Base-by-base conservation (phyloP, 208 protist species). In the Crithidia expoeki region DNA sequence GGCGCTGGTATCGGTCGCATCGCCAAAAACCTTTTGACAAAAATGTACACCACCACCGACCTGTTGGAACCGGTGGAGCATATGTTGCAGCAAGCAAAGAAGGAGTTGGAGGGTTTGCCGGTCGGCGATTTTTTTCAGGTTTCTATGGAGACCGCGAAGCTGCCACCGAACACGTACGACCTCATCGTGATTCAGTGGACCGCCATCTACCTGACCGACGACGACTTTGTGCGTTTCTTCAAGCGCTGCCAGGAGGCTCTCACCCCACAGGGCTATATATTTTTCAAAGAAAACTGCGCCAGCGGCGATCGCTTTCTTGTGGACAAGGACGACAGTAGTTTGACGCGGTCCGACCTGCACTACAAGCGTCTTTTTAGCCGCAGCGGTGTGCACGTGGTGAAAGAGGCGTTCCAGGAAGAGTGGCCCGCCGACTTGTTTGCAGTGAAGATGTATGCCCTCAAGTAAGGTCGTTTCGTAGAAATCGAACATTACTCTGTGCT, bases 1-100 rank as follows among this genome's bases (percentile, higher is more conserved):
- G 95, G 92, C 52, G 92, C 93, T 12, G 95, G 95, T 19, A 96
- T 98, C 64, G 95, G 95, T n/a, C 86, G 95, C 42, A 92, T 98
- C 36, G 80, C 90, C 3, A 89, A 93, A 69, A 49, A 73, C 1
- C 81, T 98, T 21, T 81, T 98, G 14, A 72, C 74, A 10, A 57
- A 51, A 12, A 60, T 94, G 60, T 97, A 96, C 75, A 69, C 70
- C 12, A 59, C 61, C 28, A 92, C 88, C 6, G 93, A 97, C 63
- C 51, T 98, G 30, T 67, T 97, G 51, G 93, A 98, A 80, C 94
- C 93, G 30, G 81, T 94, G 61, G 74, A 68, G 56, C 86, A 90
- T 60, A 94, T 98, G 84, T 73, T 98, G 32, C 85, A 90, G 51
- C 79, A 93, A 62, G 93, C 95, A 9, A 92, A 89, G 80, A 70